Percentiles rank a stretch among this genome's conserved stretches.
Conservation (phyloP, 345 rosid genomes). For the Geranium brycei region DNA sequence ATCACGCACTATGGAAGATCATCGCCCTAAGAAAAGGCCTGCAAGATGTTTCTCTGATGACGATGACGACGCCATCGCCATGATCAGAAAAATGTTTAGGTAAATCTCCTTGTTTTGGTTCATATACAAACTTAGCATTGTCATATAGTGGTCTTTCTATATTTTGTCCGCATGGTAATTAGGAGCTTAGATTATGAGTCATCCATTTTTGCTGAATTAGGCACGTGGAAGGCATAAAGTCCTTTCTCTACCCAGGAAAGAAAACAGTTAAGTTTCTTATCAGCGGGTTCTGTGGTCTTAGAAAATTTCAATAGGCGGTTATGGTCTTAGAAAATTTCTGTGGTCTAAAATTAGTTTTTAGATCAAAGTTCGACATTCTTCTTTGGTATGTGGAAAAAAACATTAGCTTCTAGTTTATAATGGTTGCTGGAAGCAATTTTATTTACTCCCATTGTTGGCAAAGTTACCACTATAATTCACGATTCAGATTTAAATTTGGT, state of each 20-base stretch:
- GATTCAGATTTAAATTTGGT: no score
- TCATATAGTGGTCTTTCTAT: no score
- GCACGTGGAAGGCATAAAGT: background rate
- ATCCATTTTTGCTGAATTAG: background rate
- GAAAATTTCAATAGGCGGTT: background rate
- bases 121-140: background rate
- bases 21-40: background rate
- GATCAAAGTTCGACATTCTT: background rate
- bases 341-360: no score
- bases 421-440: background rate
- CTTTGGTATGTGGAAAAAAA: no score
- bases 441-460: background rate
- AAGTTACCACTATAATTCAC: background rate
- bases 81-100: background rate
- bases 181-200: background rate
- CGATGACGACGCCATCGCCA: background rate
- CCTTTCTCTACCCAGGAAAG: background rate
- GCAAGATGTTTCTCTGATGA: background rate
- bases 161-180: background rate
- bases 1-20: background rate
- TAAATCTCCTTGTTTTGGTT: background rate
- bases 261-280: background rate
- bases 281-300: background rate
- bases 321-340: background rate
- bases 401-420: background rate